Base-by-base conservation (phyloP, 1,284 basidiomycete species). In the Sporisorium scitamineum region DNA sequence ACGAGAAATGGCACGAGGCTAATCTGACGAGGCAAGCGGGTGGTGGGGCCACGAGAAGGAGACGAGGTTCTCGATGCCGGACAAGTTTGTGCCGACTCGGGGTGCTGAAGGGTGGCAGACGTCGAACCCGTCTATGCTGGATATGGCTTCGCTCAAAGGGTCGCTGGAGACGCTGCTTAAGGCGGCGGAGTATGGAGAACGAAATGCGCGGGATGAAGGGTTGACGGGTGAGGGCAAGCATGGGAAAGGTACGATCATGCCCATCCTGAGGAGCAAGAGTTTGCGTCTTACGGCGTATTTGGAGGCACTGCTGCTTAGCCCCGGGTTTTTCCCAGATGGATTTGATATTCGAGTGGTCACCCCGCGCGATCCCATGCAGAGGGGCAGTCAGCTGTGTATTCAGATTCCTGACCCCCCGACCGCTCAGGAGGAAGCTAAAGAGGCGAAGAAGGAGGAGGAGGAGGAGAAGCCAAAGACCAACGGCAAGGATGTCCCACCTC, bases 31-130 rank as follows among this genome's bases (percentile, higher is more conserved):
- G 95, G 82, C 91, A 92, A 65, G 92, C 94, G 24, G 96, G 37
- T 99, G 96, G 96, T 99, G 95, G 94, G 96, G 97, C 51, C 94
- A 98, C 85, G 90, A 95, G 82, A 89, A 91, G 24, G 85, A 88
- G 63, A 95, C 94, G 41, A 91, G 97, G 42, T 99, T 99, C 88
- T 88, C 90, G 65, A 98, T 98, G 96, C 91, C 92, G 18, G 88
- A 91, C 20, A 87, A 86, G 54, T 99, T 97, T 86, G 89, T 90
- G 42, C 92, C 95, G 3, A 93, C 93, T 63, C 88, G 88, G 11
- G 96, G 96, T 53, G 97, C 97, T 1, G 92, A 94, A 84, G 95
- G 95, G 32, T 98, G 93, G 88, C 94, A 97, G 85, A 92, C 95
- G 85, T 97, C 94, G 29, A 97, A 97, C 87, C 95, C 96, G 3